These are phyloP conservation scores for Schwanniomyces yamadae DNA, from an alignment of 805 yeast species.

Conservation along the genomic window DNA sequence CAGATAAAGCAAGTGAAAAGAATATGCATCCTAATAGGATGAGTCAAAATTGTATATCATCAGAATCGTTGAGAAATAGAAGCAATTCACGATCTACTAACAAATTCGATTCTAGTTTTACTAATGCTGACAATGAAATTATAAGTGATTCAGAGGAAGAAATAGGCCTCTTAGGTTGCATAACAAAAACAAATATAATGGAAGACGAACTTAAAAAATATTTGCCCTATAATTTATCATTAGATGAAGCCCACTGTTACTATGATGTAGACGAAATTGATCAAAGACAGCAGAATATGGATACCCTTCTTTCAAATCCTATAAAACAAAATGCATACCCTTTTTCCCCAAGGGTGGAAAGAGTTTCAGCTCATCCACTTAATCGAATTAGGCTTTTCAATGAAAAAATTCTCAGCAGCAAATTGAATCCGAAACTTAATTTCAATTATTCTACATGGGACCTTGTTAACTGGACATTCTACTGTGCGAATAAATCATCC, in stretches of 20 bases:
- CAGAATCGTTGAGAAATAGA: not conserved
- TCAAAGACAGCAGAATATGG: no score
- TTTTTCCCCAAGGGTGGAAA: no score
- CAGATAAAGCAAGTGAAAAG: not conserved
- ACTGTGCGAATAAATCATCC: conserved; percentile 31
- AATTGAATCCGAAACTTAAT: conserved; percentile 20
- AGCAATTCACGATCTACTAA: no score
- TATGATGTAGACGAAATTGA: no score
- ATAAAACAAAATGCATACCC: no score
- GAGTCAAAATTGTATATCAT: not conserved
- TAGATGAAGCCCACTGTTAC: no score
- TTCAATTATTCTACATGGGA: conserved; percentile 27
- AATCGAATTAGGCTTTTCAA: conserved; percentile 27
- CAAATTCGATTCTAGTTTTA: no score
- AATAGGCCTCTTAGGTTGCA: not conserved
- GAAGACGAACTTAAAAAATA: conserved; percentile 19
- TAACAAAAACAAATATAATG: conserved; percentile 10
- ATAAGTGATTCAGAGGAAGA: conserved; percentile 16
- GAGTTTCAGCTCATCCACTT: not conserved
- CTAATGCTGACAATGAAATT: conserved; percentile 4
- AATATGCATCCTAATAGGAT: no score
- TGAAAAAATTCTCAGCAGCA: conserved; percentile 25
- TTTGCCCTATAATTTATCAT: conserved; percentile 13
- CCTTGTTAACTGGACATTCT: conserved; percentile 34
- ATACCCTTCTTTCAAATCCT: no score